Conservation (phyloP, 257 asterid genomes). For the Plantago major region DNA sequence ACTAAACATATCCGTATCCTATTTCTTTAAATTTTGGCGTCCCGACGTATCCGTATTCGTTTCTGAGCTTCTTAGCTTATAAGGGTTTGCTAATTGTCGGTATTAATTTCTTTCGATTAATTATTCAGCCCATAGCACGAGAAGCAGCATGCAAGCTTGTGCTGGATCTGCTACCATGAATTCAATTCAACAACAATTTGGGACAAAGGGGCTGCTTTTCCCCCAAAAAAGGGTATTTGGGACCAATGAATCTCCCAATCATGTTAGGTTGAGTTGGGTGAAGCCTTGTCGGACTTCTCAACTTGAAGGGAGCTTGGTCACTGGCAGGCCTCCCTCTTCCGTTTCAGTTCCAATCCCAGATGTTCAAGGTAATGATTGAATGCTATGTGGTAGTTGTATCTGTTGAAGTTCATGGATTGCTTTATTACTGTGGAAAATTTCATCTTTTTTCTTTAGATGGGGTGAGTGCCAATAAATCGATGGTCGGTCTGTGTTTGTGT, state of each 20-base stretch:
- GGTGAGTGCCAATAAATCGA: too few relatives aligned
- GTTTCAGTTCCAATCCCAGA: conserved; percentile 43
- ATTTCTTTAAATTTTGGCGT: too few relatives aligned
- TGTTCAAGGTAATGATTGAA: conserved; percentile 31
- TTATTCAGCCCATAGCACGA: too few relatives aligned
- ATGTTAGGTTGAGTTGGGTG: conserved; percentile 33
- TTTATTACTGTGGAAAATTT: not conserved
- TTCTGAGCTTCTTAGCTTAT: too few relatives aligned
- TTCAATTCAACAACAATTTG: conserved; percentile 52
- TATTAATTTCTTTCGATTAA: too few relatives aligned
- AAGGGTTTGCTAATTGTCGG: too few relatives aligned
- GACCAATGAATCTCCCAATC: conserved; percentile 24
- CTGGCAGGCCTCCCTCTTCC: conserved; percentile 60
- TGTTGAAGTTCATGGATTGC: not conserved
- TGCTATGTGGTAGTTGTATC: not conserved
- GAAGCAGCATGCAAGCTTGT: conserved; percentile 46
- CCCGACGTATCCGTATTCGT: too few relatives aligned
- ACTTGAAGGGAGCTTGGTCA: conserved; percentile 56
- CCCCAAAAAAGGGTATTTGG: conserved; percentile 27
- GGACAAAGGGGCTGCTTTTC: conserved; percentile 38
- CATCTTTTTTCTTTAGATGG: too few relatives aligned
- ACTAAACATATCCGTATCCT: too few relatives aligned
- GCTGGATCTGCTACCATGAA: conserved; percentile 53
- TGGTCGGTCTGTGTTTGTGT: too few relatives aligned
- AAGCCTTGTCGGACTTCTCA: conserved; percentile 50